These are phyloP conservation scores for Celoporthe dispersa DNA, from an alignment of 2,329 filamentous ascomycete genomes.

Conservation along the genomic window DNA sequence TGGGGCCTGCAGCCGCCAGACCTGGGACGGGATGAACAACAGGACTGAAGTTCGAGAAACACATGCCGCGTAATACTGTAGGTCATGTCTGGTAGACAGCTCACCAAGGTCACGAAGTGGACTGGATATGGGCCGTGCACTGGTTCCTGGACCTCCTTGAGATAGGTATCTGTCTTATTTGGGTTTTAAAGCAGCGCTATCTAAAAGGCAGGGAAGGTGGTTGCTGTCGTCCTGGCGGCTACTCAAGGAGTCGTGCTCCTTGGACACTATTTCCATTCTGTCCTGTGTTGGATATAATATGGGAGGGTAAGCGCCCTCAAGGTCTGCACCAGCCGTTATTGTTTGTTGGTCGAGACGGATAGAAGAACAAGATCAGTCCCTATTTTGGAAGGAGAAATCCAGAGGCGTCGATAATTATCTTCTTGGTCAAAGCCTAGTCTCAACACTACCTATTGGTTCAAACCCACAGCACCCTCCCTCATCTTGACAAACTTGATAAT, in stretches of 20 bases:
- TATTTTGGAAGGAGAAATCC: not conserved
- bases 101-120: not conserved
- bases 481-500: not conserved
- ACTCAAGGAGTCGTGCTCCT: slow-evolving; percentile 13
- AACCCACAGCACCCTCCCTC: not conserved
- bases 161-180: slow-evolving; percentile 9
- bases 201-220: slow-evolving; percentile 7
- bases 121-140: slow-evolving; percentile 2
- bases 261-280: not conserved
- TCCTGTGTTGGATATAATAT: slow-evolving; percentile 21
- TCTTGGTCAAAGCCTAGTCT: not conserved
- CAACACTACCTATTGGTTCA: too few species aligned
- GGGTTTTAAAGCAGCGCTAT: slow-evolving; percentile 13
- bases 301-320: slow-evolving; percentile 14
- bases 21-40: slow-evolving; percentile 16
- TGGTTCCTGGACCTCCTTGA: not conserved
- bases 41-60: slow-evolving; percentile 13
- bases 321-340: slow-evolving; percentile 10
- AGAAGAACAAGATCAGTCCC: slow-evolving; percentile 5
- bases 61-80: slow-evolving; percentile 2
- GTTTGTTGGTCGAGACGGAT: slow-evolving; percentile 19
- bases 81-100: not conserved
- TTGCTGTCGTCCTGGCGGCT: not conserved
- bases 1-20: not conserved
- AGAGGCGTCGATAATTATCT: not conserved